Base-by-base conservation (phyloP, 768 basidiomycete species). In the Sarcodon sp. region DNA sequence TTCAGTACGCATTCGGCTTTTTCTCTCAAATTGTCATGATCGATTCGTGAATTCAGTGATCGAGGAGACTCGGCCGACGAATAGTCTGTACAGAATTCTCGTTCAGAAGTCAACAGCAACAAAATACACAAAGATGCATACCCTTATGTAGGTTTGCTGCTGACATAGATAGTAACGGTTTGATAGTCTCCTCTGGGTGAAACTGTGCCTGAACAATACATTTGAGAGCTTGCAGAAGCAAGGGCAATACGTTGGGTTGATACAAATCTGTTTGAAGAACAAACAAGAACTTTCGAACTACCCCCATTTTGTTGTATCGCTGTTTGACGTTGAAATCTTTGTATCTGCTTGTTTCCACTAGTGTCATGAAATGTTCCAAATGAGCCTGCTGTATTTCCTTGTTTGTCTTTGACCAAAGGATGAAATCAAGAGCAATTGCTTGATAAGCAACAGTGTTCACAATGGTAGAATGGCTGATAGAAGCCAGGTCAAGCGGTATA, bases 371-470 rank as follows among this genome's bases (percentile, higher is more conserved):
- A 59, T 94, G 91, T 44, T 85, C 82, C 0, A 93, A 68, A 54
- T 91, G 83, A 10, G 79, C 73, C 4, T 71, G 71, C 55, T 89
- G 87, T n/a, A 96, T 79, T 44, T 87, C 86, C 13, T 67, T 58
- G 3, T 70, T 70, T 0, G 85, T 79, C 33, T 66, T 72, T 0
- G 86, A 79, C 93, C 93, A 97, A 9, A 96, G 77, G 46, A 89
- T 83, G 53, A 97, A 88, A 56, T 94, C 90, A 1, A 97, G 76
- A 0, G 87, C 88, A 44, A 97, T 75, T 4, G 81, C 75, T 39
- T 75, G 73, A 60, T 96, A 94, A 5, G 87, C 92, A 1, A 83
- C 70, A 4, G 80, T 69, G 56, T 94, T 94, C 45, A 81, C 76
- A 32, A 97, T 72, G 0, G 86, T 88, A 0, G 93, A 92, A 48